Percentiles rank a stretch among this genome's conserved stretches.
These are phyloP conservation scores for Ustilago hordei DNA, from an alignment of 1,284 basidiomycete genomes.

Conservation along the genomic window DNA sequence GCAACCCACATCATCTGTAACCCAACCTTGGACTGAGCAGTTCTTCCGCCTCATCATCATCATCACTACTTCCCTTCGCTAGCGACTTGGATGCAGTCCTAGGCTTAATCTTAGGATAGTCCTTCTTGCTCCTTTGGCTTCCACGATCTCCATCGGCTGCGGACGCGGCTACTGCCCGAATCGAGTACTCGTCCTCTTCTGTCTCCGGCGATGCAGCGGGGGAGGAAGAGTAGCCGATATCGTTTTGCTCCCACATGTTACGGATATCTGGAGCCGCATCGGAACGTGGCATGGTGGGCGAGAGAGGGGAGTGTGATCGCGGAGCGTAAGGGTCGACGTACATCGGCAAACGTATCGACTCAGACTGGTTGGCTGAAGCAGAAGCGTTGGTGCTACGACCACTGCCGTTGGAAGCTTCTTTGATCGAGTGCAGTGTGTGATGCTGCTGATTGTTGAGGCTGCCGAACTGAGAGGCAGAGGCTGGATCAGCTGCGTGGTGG, in stretches of 20 bases:
- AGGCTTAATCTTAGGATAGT: conserved; percentile 47
- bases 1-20: conserved; percentile 9
- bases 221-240: conserved; percentile 29
- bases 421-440: conserved; percentile 31
- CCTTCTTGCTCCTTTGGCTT: conserved; percentile 26
- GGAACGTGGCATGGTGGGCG: conserved; percentile 29
- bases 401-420: conserved; percentile 36
- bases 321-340: conserved; percentile 47
- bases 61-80: conserved; percentile 26
- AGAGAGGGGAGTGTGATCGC: conserved; percentile 30
- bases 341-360: conserved; percentile 11
- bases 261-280: conserved; percentile 21
- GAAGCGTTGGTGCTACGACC: conserved; percentile 25
- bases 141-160: conserved; percentile 10
- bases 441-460: conserved; percentile 4
- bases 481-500: conserved; percentile 38
- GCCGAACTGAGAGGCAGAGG: conserved; percentile 24
- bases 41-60: conserved; percentile 45
- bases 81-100: conserved; percentile 19
- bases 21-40: conserved; percentile 43
- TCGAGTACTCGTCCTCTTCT: conserved; percentile 40
- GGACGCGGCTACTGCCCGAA: conserved; percentile 33
- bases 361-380: background rate
- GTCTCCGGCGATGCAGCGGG: conserved; percentile 28
- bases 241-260: conserved; percentile 39